These are phyloP conservation scores for Cinnamomum chago DNA, from an alignment of 164 flowering plant genomes.

Conservation along the genomic window DNA sequence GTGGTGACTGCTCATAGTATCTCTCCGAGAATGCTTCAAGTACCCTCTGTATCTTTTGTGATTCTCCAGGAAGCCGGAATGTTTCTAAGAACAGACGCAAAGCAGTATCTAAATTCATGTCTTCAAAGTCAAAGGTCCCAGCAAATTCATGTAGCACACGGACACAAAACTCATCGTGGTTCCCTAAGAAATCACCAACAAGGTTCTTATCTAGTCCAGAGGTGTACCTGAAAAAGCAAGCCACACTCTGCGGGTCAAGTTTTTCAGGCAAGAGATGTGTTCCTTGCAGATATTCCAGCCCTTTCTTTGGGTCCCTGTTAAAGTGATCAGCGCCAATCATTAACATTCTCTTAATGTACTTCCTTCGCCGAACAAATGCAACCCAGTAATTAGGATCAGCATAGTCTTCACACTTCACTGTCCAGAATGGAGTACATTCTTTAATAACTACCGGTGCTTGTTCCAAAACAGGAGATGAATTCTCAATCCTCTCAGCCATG, in stretches of 20 bases:
- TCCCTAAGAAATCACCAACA: constrained; percentile 39
- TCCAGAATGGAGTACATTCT: constrained; percentile 35
- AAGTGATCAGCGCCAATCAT: constrained; percentile 37
- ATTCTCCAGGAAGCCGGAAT: constrained; percentile 43
- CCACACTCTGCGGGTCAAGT: constrained; percentile 40
- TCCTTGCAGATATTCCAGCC: constrained; percentile 36
- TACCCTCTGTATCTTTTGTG: constrained; percentile 42
- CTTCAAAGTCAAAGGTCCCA: constrained; percentile 37
- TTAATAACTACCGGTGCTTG: constrained; percentile 14
- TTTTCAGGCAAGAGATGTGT: constrained; percentile 36
- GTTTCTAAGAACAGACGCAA: constrained; percentile 40
- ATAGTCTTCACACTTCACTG: constrained; percentile 36
- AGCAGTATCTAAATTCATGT: constrained; percentile 41
- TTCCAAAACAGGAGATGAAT: constrained; percentile 17
- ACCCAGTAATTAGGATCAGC: constrained; percentile 34
- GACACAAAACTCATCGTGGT: constrained; percentile 41
- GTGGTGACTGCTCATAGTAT: constrained; percentile 43
- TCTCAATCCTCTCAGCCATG: constrained; percentile 36
- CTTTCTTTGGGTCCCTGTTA: constrained; percentile 40
- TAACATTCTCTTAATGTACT: constrained; percentile 34
- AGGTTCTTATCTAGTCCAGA: constrained; percentile 41
- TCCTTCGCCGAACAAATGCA: constrained; percentile 32
- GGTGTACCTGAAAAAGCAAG: constrained; percentile 42
- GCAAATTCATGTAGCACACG: constrained; percentile 43
- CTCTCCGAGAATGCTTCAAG: constrained; percentile 48